A percentile compares a stretch with the other conserved stretches of the same genome.
These are phyloP conservation scores for Marchantia paleacea DNA, from an alignment of 225 moss, liverwort and hornwort genomes.

Conservation along the genomic window DNA sequence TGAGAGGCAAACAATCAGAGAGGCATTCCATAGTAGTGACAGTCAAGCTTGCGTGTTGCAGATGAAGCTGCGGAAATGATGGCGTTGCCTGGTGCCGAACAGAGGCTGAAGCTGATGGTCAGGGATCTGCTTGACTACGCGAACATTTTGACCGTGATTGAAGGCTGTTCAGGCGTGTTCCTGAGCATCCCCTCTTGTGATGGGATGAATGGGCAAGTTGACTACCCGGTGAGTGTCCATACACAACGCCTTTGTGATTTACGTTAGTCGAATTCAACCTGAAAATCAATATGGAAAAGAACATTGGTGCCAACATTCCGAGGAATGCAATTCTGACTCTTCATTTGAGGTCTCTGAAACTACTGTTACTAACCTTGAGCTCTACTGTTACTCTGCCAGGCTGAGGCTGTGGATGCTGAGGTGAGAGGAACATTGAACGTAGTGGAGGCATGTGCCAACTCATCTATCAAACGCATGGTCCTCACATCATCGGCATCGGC, in stretches of 20 bases:
- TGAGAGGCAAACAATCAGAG: no score
- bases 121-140: constrained; percentile 37
- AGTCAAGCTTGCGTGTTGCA: not conserved
- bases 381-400: constrained; percentile 2
- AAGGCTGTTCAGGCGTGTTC: constrained; percentile 28
- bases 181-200: constrained; percentile 25
- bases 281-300: no score
- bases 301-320: no score
- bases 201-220: constrained; percentile 21
- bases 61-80: constrained; percentile 31
- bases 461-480: constrained; percentile 33
- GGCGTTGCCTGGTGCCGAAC: constrained; percentile 26
- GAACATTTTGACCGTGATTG: constrained; percentile 17
- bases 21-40: no score
- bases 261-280: not conserved
- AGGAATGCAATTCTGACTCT: not conserved
- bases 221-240: constrained; percentile 24
- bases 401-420: constrained; percentile 30
- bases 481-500: constrained; percentile 39
- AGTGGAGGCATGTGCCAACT: constrained; percentile 37
- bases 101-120: constrained; percentile 18
- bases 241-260: not conserved
- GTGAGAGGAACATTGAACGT: constrained; percentile 46
- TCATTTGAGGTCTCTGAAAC: not conserved
- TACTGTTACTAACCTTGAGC: not conserved